phyloP scores from a whole-genome alignment of 495 filamentous ascomycete species.

The Platismatia glauca region DNA sequence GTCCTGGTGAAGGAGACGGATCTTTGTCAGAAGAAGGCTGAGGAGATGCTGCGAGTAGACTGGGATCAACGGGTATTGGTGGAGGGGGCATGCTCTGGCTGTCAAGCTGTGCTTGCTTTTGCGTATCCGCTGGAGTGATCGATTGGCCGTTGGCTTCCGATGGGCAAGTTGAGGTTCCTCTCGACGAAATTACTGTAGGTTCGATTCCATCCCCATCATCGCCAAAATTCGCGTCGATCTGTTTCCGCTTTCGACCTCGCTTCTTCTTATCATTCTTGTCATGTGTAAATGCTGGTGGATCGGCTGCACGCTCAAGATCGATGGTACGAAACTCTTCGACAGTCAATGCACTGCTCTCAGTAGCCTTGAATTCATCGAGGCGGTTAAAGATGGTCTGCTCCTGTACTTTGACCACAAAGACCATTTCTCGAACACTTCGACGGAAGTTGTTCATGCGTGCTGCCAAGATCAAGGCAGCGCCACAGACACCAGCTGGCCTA shows the following conservation, averaged over 20 bases:
- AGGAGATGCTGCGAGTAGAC: slow-evolving; percentile 14
- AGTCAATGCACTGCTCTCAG: slow-evolving; percentile 67
- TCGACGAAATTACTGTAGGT: slow-evolving; percentile 14
- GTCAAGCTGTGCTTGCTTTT: slow-evolving; percentile 17
- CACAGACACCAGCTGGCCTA: slow-evolving; percentile 86
- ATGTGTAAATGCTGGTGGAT: slow-evolving; percentile 76
- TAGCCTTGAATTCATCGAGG: slow-evolving; percentile 78
- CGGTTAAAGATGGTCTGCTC: slow-evolving; percentile 83
- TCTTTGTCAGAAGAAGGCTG: neutral
- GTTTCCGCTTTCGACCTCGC: slow-evolving; percentile 32
- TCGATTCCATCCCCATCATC: slow-evolving; percentile 22
- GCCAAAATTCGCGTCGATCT: slow-evolving; percentile 25
- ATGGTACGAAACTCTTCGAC: slow-evolving; percentile 78
- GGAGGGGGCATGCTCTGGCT: slow-evolving; percentile 25
- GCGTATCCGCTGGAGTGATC: slow-evolving; percentile 10
- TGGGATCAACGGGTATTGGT: slow-evolving; percentile 28
- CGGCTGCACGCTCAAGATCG: slow-evolving; percentile 54
- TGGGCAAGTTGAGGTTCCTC: slow-evolving; percentile 12
- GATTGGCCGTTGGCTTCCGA: neutral
- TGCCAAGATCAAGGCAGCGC: slow-evolving; percentile 86
- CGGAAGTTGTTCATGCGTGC: slow-evolving; percentile 97
- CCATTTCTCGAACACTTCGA: slow-evolving; percentile 81
- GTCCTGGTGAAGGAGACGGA: neutral
- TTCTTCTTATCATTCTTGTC: slow-evolving; percentile 41
- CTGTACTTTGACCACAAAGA: slow-evolving; percentile 91